Evolutionary conservation across 306 rosid species (phyloP).

Genomic region (Cicer yamashitae): DNA sequence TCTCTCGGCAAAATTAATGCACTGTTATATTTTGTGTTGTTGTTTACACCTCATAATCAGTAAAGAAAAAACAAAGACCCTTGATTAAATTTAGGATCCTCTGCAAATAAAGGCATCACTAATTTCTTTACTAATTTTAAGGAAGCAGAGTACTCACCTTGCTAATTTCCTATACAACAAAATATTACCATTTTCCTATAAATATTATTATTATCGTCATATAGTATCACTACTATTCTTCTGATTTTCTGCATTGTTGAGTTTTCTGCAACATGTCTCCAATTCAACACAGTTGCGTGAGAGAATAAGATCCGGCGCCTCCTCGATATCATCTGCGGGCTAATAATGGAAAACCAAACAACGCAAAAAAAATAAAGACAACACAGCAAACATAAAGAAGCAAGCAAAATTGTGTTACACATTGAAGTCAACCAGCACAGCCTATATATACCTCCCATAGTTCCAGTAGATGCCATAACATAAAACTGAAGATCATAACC

Average conservation of each 20-base stretch:
- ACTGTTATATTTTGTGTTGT: no score
- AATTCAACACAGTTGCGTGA: slow-evolving; percentile 46
- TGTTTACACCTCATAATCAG: not conserved
- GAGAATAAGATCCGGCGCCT: slow-evolving; percentile 61
- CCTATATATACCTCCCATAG: slow-evolving; percentile 63
- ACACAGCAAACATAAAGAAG: not conserved
- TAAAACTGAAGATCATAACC: slow-evolving; percentile 77
- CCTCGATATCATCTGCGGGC: slow-evolving; percentile 76
- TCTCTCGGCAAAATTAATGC: no score
- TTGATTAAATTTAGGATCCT: not conserved
- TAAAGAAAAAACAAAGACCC: slow-evolving; percentile 5
- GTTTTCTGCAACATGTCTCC: slow-evolving; percentile 38
- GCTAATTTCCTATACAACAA: not conserved
- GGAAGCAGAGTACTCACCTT: not conserved
- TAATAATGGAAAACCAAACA: slow-evolving; percentile 36
- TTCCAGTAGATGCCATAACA: slow-evolving; percentile 76
- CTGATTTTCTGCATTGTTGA: slow-evolving; percentile 7
- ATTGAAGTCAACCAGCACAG: slow-evolving; percentile 21
- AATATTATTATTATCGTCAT: not conserved
- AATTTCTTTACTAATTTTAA: not conserved
- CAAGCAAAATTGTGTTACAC: not conserved
- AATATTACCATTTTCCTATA: not conserved
- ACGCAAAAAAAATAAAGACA: not conserved
- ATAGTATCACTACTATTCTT: not conserved
- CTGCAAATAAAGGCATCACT: not conserved